Conservation (phyloP, 73 alveolate genomes). For the Diophrys appendiculata region DNA sequence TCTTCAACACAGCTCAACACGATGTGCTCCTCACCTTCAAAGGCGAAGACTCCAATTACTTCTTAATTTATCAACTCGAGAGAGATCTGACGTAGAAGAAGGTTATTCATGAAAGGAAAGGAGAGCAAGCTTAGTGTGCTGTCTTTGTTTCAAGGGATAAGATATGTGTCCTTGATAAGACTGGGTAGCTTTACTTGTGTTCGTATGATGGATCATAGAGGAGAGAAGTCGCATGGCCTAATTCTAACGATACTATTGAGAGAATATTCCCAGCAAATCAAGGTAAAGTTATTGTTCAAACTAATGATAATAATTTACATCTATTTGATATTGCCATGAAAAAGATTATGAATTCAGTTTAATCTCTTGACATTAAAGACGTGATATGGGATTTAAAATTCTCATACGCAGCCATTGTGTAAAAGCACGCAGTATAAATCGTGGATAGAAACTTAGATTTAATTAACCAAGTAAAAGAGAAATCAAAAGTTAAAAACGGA, state of each 20-base stretch:
- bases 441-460: conserved; percentile 83
- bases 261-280: conserved; percentile 71
- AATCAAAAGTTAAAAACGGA: conserved; percentile 85
- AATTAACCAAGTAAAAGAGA: conserved; percentile 79
- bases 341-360: conserved; percentile 76
- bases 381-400: conserved; percentile 87
- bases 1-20: conserved; percentile 27
- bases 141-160: conserved; percentile 57
- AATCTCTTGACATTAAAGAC: conserved; percentile 70
- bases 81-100: conserved; percentile 30
- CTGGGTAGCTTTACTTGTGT: conserved; percentile 41
- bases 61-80: conserved; percentile 36
- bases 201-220: conserved; percentile 27
- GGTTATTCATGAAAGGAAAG: conserved; percentile 36
- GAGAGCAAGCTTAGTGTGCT: conserved; percentile 45
- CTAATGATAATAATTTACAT: conserved; percentile 67
- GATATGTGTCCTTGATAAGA: conserved; percentile 47
- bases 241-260: conserved; percentile 51
- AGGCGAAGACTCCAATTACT: conserved; percentile 47
- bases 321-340: conserved; percentile 86
- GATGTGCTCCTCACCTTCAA: conserved; percentile 52
- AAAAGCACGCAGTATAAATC: conserved; percentile 73
- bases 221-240: conserved; percentile 25
- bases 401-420: conserved; percentile 84
- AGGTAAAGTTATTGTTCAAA: conserved; percentile 73